Evolutionary conservation across 257 asterid genomes (phyloP).

Genomic region (Lithospermum erythrorhizon): DNA sequence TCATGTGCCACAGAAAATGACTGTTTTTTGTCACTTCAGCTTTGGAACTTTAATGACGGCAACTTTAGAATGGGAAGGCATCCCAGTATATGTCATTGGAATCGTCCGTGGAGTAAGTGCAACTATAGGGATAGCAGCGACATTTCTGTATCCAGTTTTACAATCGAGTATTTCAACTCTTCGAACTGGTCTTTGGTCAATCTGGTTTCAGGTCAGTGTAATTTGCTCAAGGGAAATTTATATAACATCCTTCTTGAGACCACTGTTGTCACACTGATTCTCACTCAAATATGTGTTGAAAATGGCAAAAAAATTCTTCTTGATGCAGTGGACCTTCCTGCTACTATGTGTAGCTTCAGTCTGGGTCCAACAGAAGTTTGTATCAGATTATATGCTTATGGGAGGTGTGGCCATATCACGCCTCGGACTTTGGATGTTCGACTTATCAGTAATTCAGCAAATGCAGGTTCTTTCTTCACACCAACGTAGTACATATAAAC

Average conservation of each 20-base stretch:
- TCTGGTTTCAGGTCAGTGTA: slow-evolving; percentile 72
- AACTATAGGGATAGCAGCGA: slow-evolving; percentile 66
- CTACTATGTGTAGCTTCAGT: slow-evolving; percentile 59
- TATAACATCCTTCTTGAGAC: neutral
- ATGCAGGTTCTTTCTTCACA: slow-evolving; percentile 50
- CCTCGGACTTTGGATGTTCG: slow-evolving; percentile 95
- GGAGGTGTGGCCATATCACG: slow-evolving; percentile 82
- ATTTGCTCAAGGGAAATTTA: neutral
- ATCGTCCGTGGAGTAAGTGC: slow-evolving; percentile 79
- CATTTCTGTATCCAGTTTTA: slow-evolving; percentile 58
- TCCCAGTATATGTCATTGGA: slow-evolving; percentile 79
- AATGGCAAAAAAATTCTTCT: neutral
- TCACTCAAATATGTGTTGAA: neutral
- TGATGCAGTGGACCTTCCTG: slow-evolving; percentile 71
- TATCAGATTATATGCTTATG: slow-evolving; percentile 61
- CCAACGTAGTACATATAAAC: neutral
- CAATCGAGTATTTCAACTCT: slow-evolving; percentile 52
- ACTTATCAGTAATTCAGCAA: slow-evolving; percentile 77
- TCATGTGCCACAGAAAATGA: too few relatives aligned
- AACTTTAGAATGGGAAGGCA: slow-evolving; percentile 76
- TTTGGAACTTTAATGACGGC: slow-evolving; percentile 96
- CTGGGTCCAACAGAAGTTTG: slow-evolving; percentile 27
- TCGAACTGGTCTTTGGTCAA: slow-evolving; percentile 85
- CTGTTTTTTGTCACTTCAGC: slow-evolving; percentile 27
- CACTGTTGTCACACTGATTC: neutral